Conservation (phyloP, 208 protist species). For the Trypanosoma avium region DNA sequence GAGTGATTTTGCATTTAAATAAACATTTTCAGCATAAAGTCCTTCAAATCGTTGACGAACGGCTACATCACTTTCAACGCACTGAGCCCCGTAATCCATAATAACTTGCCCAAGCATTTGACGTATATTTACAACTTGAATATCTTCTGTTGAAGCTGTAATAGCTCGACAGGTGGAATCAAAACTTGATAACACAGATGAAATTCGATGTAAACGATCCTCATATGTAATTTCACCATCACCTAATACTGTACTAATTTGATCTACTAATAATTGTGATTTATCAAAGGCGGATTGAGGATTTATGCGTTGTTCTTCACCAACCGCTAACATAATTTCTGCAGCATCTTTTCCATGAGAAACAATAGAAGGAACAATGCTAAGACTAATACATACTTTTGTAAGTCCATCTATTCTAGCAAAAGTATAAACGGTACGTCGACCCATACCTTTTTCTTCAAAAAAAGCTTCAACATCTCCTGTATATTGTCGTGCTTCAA, state of each 20-base stretch:
- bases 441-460: conserved; percentile 10
- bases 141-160: conserved; percentile 63
- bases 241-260: conserved; percentile 56
- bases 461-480: conserved; percentile 62
- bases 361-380: conserved; percentile 57
- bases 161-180: conserved; percentile 71
- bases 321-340: conserved; percentile 73
- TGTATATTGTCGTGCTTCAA: conserved; percentile 54
- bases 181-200: conserved; percentile 61
- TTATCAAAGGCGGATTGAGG: conserved; percentile 56
- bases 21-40: conserved; percentile 57
- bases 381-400: conserved; percentile 52
- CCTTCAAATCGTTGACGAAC: conserved; percentile 77
- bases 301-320: conserved; percentile 47
- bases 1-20: conserved; percentile 64
- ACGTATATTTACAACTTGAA: conserved; percentile 77
- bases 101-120: conserved; percentile 83
- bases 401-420: conserved; percentile 79
- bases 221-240: conserved; percentile 53
- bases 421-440: conserved; percentile 46
- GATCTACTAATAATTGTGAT: conserved; percentile 61
- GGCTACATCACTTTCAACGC: conserved; percentile 49
- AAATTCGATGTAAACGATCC: conserved; percentile 55
- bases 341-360: conserved; percentile 43
- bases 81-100: conserved; percentile 82